phyloP scores from a whole-genome alignment of 179 eudicot genomes.

The Camellia oleifera region DNA sequence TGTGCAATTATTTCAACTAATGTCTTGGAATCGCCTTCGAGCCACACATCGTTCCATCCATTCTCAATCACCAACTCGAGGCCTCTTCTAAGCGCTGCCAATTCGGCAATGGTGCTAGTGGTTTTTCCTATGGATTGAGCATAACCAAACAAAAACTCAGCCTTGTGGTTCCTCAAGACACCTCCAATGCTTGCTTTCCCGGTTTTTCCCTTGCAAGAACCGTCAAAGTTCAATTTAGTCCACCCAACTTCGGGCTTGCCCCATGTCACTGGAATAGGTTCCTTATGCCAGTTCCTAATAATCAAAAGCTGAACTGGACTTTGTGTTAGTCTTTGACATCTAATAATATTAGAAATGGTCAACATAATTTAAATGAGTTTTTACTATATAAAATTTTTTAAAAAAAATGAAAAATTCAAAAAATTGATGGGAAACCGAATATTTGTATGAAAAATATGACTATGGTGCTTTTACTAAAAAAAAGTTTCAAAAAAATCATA shows the following conservation, averaged over 20 bases:
- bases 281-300: slow-evolving; percentile 44
- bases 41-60: slow-evolving; percentile 76
- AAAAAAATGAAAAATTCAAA: neutral
- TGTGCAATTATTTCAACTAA: slow-evolving; percentile 46
- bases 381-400: neutral
- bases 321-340: slow-evolving; percentile 13
- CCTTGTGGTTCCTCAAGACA: slow-evolving; percentile 66
- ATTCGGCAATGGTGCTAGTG: slow-evolving; percentile 65
- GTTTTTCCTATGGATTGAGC: slow-evolving; percentile 58
- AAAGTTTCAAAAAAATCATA: neutral
- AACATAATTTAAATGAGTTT: neutral
- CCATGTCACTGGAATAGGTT: slow-evolving; percentile 65
- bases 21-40: slow-evolving; percentile 81
- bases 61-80: slow-evolving; percentile 69
- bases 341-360: slow-evolving; percentile 9
- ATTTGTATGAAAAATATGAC: neutral
- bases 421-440: neutral
- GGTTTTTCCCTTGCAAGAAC: slow-evolving; percentile 58
- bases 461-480: neutral
- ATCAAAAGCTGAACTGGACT: slow-evolving; percentile 27
- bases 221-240: slow-evolving; percentile 83
- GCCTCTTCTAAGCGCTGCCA: slow-evolving; percentile 68
- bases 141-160: slow-evolving; percentile 69
- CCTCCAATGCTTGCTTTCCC: slow-evolving; percentile 90
- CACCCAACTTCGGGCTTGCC: slow-evolving; percentile 73